Percentiles rank a stretch among this genome's conserved stretches.
These are phyloP conservation scores for Penicillium expansum DNA, from an alignment of 2,329 filamentous ascomycete species.

Conservation along the genomic window DNA sequence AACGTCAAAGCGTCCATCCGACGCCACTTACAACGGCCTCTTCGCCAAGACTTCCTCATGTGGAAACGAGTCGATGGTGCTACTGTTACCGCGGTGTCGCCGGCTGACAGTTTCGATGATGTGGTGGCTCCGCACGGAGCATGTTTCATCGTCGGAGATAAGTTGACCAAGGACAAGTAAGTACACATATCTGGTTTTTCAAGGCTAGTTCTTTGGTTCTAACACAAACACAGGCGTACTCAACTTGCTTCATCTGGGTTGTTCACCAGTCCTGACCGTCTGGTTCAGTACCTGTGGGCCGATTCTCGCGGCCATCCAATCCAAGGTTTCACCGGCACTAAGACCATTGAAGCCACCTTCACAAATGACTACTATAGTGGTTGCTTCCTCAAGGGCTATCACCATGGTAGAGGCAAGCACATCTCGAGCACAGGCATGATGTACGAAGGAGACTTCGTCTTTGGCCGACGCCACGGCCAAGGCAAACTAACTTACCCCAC, in stretches of 20 bases:
- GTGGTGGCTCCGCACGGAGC: slow-evolving; percentile 37
- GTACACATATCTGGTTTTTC: slow-evolving; percentile 12
- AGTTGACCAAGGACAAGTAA: slow-evolving; percentile 38
- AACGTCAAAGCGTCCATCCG: slow-evolving; percentile 43
- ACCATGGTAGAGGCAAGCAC: slow-evolving; percentile 55
- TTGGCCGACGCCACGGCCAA: slow-evolving; percentile 54
- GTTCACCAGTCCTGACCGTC: slow-evolving; percentile 39
- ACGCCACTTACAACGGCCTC: slow-evolving; percentile 38
- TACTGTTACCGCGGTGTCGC: slow-evolving; percentile 34
- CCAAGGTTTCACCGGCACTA: slow-evolving; percentile 45
- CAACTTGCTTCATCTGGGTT: slow-evolving; percentile 34
- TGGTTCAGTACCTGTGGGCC: slow-evolving; percentile 47
- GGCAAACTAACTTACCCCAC: slow-evolving; percentile 59
- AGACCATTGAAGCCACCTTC: slow-evolving; percentile 53
- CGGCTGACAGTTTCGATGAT: slow-evolving; percentile 35
- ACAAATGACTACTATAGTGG: slow-evolving; percentile 58
- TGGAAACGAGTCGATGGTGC: slow-evolving; percentile 45
- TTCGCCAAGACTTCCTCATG: slow-evolving; percentile 42
- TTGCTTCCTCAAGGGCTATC: slow-evolving; percentile 48
- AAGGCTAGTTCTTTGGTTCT: neutral
- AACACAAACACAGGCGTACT: slow-evolving; percentile 27
- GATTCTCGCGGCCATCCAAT: slow-evolving; percentile 47
- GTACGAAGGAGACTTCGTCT: slow-evolving; percentile 56
- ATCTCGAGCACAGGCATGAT: slow-evolving; percentile 55
- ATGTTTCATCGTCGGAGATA: slow-evolving; percentile 44